Conservation (phyloP, 1,284 basidiomycete species). For the Apiotrichum brassicae region DNA sequence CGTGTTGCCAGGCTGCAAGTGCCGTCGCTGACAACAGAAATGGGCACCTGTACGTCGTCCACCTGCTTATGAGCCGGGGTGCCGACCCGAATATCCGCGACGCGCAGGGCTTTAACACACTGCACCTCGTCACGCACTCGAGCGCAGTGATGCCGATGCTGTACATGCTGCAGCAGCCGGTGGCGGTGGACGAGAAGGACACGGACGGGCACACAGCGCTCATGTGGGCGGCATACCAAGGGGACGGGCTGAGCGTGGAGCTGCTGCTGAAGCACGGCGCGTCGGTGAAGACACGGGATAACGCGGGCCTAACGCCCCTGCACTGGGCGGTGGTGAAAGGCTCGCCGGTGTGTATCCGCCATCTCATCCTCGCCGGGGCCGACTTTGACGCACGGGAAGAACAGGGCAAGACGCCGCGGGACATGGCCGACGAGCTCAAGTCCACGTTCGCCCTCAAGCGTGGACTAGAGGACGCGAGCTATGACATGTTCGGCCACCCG, state of each 20-base stretch:
- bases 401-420: conserved; percentile 79
- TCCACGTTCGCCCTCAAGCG: conserved; percentile 78
- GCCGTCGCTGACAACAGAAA: conserved; percentile 52
- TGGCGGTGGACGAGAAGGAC: conserved; percentile 81
- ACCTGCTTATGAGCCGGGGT: conserved; percentile 77
- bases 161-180: conserved; percentile 85
- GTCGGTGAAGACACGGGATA: conserved; percentile 66
- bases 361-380: conserved; percentile 75
- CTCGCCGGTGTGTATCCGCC: conserved; percentile 73
- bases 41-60: conserved; percentile 90
- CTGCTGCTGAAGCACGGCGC: conserved; percentile 84
- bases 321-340: conserved; percentile 99
- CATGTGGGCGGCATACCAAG: conserved; percentile 99
- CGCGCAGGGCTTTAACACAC: conserved; percentile 91
- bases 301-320: conserved; percentile 76
- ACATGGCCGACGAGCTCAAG: conserved; percentile 93
- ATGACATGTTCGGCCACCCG: conserved; percentile 27
- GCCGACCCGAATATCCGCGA: conserved; percentile 89
- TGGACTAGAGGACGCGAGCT: conserved; percentile 70
- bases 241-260: conserved; percentile 86
- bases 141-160: conserved; percentile 88
- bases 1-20: too few relatives aligned
- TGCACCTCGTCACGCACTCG: conserved; percentile 92
- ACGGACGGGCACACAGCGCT: conserved; percentile 88
- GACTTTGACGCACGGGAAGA: conserved; percentile 75